Conservation (phyloP, 1,284 basidiomycete species). For the Melampsora medusae region DNA sequence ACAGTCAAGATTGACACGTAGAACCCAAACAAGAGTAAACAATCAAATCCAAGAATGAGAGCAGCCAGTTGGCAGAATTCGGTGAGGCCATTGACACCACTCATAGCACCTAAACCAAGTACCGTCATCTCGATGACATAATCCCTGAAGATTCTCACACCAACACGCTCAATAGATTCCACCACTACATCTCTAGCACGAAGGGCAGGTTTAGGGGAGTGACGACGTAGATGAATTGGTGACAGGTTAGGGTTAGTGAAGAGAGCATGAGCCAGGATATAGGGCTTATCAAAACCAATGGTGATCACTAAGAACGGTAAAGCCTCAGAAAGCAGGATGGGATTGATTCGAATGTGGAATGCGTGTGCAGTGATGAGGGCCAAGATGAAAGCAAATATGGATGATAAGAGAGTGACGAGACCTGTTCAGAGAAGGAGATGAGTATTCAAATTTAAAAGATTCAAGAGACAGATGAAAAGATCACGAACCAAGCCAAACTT, state of each 20-base stretch:
- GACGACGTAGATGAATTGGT: slow-evolving; percentile 50
- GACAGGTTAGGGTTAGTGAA: slow-evolving; percentile 77
- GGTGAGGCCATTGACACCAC: slow-evolving; percentile 80
- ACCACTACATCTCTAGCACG: slow-evolving; percentile 80
- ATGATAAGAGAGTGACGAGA: slow-evolving; percentile 76
- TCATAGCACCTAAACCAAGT: slow-evolving; percentile 79
- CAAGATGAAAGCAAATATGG: slow-evolving; percentile 82
- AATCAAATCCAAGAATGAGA: slow-evolving; percentile 79
- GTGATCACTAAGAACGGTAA: slow-evolving; percentile 96
- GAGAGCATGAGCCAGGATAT: slow-evolving; percentile 83
- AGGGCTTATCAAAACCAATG: slow-evolving; percentile 95
- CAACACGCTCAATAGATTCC: slow-evolving; percentile 74
- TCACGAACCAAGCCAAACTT: slow-evolving; percentile 72
- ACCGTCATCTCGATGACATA: slow-evolving; percentile 90
- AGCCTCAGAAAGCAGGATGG: slow-evolving; percentile 87
- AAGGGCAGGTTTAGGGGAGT: slow-evolving; percentile 56
- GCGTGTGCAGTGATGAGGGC: slow-evolving; percentile 80
- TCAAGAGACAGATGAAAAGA: background rate
- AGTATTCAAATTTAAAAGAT: background rate
- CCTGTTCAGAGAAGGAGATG: slow-evolving; percentile 56
- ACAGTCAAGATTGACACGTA: slow-evolving; percentile 82
- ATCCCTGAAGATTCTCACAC: slow-evolving; percentile 81
- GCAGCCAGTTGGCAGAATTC: slow-evolving; percentile 95
- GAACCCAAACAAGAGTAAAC: slow-evolving; percentile 83
- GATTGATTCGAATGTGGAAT: slow-evolving; percentile 83